Evolutionary conservation across 768 basidiomycete genomes (phyloP).

Genomic region (Favolaschia claudopus): DNA sequence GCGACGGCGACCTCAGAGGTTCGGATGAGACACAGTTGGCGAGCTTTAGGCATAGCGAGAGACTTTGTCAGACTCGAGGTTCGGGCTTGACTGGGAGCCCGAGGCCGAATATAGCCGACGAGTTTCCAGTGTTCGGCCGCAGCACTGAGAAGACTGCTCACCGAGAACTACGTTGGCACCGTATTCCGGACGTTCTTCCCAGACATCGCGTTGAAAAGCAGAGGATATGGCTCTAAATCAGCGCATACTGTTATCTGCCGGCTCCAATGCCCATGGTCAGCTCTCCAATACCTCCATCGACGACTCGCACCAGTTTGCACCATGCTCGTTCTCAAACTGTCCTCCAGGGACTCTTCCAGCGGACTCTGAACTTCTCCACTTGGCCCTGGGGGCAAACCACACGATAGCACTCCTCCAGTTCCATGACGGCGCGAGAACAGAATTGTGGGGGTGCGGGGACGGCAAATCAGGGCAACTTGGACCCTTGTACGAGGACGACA

Average conservation of each 20-base stretch:
- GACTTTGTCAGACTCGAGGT: too few species aligned
- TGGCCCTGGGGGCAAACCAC: constrained; percentile 83
- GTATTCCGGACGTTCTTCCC: too few species aligned
- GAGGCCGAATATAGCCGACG: too few species aligned
- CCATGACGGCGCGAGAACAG: constrained; percentile 30
- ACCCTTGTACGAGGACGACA: constrained; percentile 37
- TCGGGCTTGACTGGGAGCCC: too few species aligned
- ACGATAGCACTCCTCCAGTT: constrained; percentile 69
- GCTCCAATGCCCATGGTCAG: constrained; percentile 64
- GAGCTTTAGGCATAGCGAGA: too few species aligned
- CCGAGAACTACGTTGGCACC: too few species aligned
- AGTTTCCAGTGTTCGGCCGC: too few species aligned
- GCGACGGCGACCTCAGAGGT: too few species aligned
- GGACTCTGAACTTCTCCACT: constrained; percentile 45
- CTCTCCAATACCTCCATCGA: constrained; percentile 54
- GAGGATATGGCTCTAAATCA: too few species aligned
- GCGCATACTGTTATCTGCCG: constrained; percentile 45
- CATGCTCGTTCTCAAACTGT: constrained; percentile 47
- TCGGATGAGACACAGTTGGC: too few species aligned
- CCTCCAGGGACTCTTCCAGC: constrained; percentile 38
- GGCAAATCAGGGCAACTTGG: constrained; percentile 79
- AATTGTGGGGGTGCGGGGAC: constrained; percentile 82
- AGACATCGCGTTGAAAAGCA: too few species aligned
- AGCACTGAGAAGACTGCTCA: too few species aligned
- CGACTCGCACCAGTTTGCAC: constrained; percentile 51